Evolutionary conservation across 306 rosid species (phyloP), one percentile per base, ranked within the genome.

Genomic region (Fagus crenata): DNA sequence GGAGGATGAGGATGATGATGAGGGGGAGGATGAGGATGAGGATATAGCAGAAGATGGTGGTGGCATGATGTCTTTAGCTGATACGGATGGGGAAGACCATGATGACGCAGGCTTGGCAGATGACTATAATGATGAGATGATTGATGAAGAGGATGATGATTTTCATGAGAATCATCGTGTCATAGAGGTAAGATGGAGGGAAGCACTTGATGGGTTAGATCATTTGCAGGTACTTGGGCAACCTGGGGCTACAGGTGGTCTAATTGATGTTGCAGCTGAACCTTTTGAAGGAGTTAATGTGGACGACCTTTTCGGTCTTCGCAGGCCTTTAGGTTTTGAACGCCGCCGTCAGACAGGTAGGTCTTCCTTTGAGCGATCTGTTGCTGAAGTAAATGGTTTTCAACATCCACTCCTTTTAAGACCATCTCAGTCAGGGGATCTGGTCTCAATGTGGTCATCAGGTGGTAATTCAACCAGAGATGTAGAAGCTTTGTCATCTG

Each of bases 261-360:
- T 95, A 9, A 87, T 95, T 77, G 99, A 95, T 87, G 92, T 89
- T 81, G 82, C 97, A 28, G 93, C 97, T 31, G 99, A 95, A 75
- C 99, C 99, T 85, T 95, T 95, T 64, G 97, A 95, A 84, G 99
- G 99, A 72, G 97, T 92, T 80, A 95, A 95, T 78, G 96, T 95
- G 69, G 97, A 95, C 81, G 99, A 95, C 76, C 95, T 95, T 72
- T 95, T 95, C 73, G 93, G 97, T 78, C 90, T 95, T 55, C 85
- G 91, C 67, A 84, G 95, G 73, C 88, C 95, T 13, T 40, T 88
- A 74, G 92, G 92, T 81, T 95, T 95, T 84, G 99, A 95, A 74
- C 97, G 97, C 63, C 99, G 97, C 17, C 96, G 97, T 43, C 99
- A 90, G 71, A 76, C 92, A 6, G 94, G 92, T 80, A 89, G 99